A percentile compares a stretch with the other conserved stretches of the same genome.
phyloP scores from a whole-genome alignment of 2,329 filamentous ascomycete species.

The Didymella sp. region DNA sequence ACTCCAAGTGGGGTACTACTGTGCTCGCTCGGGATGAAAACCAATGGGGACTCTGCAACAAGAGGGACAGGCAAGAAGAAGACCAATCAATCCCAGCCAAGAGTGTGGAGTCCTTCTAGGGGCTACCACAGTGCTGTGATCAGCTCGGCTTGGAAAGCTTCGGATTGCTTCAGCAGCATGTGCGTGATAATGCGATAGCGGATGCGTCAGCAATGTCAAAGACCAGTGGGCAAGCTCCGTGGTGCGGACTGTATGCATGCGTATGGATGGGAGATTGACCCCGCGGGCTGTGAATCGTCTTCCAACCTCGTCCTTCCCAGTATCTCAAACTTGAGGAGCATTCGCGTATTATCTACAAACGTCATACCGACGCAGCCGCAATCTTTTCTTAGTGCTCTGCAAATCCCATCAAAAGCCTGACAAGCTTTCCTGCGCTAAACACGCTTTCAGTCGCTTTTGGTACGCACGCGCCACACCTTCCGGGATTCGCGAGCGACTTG shows the following conservation, averaged over 20 bases:
- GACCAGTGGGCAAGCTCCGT: not conserved
- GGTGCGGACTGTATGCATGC: not conserved
- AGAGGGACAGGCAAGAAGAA: too few species aligned
- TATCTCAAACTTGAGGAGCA: not conserved
- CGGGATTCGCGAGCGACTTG: conserved; percentile 13
- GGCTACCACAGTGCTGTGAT: too few species aligned
- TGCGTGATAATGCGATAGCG: conserved; percentile 3
- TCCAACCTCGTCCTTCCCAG: not conserved
- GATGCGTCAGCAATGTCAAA: conserved; percentile 4
- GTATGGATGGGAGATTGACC: not conserved
- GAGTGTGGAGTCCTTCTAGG: too few species aligned
- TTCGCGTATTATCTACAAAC: conserved; percentile 1
- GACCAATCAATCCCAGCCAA: too few species aligned
- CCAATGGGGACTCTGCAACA: too few species aligned
- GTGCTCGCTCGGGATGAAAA: too few species aligned
- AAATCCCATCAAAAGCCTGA: conserved; percentile 8
- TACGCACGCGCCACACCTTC: conserved; percentile 21
- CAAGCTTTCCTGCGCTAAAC: conserved; percentile 19
- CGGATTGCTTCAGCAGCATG: conserved; percentile 16
- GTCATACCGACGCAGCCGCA: conserved; percentile 21
- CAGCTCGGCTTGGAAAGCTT: conserved; percentile 19
- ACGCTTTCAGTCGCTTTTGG: conserved; percentile 9
- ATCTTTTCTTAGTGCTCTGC: conserved; percentile 5
- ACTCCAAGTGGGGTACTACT: conserved; percentile 13
- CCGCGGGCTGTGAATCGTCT: not conserved